Evolutionary conservation across 2,329 filamentous ascomycete genomes (phyloP).

Genomic region (Penicillium sp.): DNA sequence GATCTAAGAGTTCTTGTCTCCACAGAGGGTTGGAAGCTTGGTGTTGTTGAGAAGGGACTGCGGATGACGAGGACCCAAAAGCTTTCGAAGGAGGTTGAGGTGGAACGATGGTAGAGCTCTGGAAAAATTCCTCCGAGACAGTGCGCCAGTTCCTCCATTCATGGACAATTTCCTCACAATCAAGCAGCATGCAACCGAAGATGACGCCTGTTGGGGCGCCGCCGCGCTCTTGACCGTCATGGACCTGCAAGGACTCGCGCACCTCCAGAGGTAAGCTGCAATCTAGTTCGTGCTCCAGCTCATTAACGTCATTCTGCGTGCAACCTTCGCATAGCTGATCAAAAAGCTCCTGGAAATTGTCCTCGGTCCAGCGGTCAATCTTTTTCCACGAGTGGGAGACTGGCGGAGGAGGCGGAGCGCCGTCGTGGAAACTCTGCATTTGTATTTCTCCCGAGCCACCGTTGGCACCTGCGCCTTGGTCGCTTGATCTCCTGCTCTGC

Average conservation of each 20-base stretch:
- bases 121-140: constrained; percentile 85
- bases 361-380: constrained; percentile 90
- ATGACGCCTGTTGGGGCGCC: constrained; percentile 87
- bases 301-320: constrained; percentile 92
- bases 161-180: constrained; percentile 96
- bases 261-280: constrained; percentile 91
- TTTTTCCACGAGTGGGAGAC: constrained; percentile 86
- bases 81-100: constrained; percentile 67
- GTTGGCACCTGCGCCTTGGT: constrained; percentile 31
- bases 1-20: constrained; percentile 77
- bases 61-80: constrained; percentile 59
- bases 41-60: constrained; percentile 52
- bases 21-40: constrained; percentile 62
- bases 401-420: constrained; percentile 82
- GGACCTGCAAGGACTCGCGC: constrained; percentile 81
- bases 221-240: constrained; percentile 96
- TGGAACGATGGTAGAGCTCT: constrained; percentile 51
- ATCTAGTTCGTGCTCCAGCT: constrained; percentile 92
- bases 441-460: constrained; percentile 74
- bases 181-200: constrained; percentile 90
- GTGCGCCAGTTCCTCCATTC: constrained; percentile 96
- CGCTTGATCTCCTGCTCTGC: constrained; percentile 56
- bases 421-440: constrained; percentile 94
- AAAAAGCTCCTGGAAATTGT: constrained; percentile 89
- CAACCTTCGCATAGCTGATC: constrained; percentile 91